Percentiles rank a stretch among this genome's conserved stretches.
These are phyloP conservation scores for Oryza brachyantha DNA, from an alignment of 176 grass and related monocot species.

Conservation along the genomic window DNA sequence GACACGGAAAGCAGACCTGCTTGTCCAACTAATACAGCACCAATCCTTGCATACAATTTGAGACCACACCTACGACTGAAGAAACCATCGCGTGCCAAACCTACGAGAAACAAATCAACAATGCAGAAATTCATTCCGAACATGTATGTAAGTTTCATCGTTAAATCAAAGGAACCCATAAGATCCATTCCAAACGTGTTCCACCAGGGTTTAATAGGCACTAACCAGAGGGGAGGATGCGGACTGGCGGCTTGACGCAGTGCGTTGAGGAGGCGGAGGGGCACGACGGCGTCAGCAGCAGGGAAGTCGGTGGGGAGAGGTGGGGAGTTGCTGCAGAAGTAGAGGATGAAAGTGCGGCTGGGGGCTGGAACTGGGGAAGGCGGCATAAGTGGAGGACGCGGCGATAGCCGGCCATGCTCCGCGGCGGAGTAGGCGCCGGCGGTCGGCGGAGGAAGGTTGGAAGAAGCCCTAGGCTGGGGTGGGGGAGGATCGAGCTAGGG, in stretches of 20 bases:
- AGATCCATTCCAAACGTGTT: not conserved
- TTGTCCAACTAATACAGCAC: constrained; percentile 46
- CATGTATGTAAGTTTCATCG: not conserved
- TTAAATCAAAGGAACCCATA: not conserved
- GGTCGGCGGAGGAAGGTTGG: too few species aligned
- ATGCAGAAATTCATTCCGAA: not conserved
- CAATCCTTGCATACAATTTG: constrained; percentile 28
- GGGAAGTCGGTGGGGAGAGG: not conserved
- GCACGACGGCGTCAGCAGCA: not conserved
- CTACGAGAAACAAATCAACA: not conserved
- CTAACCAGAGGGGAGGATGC: not conserved
- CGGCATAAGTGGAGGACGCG: not conserved
- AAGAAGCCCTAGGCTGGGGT: too few species aligned
- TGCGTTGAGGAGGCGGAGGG: not conserved
- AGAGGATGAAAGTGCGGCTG: not conserved
- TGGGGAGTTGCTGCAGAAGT: not conserved
- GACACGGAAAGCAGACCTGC: constrained; percentile 32
- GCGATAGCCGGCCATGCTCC: constrained; percentile 2
- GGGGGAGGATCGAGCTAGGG: too few species aligned
- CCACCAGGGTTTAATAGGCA: not conserved
- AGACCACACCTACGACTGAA: constrained; percentile 22
- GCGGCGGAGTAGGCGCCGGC: not conserved
- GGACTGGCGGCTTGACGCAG: not conserved
- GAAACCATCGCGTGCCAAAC: constrained; percentile 13
- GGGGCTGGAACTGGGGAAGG: not conserved